Conservation (phyloP, 1,139 yeast genomes). For the Taphrina flavorubra region DNA sequence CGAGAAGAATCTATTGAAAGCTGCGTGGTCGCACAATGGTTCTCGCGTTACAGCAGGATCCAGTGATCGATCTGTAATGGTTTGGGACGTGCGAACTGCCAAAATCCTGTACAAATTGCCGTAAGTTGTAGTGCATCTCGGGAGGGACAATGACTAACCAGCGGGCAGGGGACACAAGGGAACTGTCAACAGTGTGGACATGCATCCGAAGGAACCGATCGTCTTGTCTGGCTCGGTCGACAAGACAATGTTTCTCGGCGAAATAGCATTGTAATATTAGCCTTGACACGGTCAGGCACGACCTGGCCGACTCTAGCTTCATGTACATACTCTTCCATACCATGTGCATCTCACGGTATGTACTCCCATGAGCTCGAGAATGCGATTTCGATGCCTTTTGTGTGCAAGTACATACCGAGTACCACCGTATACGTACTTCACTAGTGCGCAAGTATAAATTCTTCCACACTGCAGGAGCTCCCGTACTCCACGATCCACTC, state of each 20-base stretch:
- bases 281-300: background rate
- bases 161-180: slow-evolving; percentile 24
- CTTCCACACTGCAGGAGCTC: background rate
- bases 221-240: slow-evolving; percentile 49
- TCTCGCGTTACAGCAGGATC: slow-evolving; percentile 63
- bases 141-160: background rate
- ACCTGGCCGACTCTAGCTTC: background rate
- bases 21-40: slow-evolving; percentile 56
- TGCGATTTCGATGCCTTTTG: no score
- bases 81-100: slow-evolving; percentile 67
- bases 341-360: no score
- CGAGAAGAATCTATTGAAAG: slow-evolving; percentile 62
- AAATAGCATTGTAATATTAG: slow-evolving; percentile 36
- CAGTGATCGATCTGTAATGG: slow-evolving; percentile 62
- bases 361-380: no score
- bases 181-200: slow-evolving; percentile 26
- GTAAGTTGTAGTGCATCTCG: slow-evolving; percentile 58
- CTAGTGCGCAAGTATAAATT: background rate
- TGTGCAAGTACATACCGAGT: no score
- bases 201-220: slow-evolving; percentile 38
- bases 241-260: slow-evolving; percentile 49
- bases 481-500: slow-evolving; percentile 13
- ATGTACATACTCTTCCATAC: background rate
- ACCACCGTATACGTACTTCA: no score
- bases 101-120: slow-evolving; percentile 58